phyloP scores from a whole-genome alignment of 1,284 basidiomycete species.

The Ceratobasidium sp. region DNA sequence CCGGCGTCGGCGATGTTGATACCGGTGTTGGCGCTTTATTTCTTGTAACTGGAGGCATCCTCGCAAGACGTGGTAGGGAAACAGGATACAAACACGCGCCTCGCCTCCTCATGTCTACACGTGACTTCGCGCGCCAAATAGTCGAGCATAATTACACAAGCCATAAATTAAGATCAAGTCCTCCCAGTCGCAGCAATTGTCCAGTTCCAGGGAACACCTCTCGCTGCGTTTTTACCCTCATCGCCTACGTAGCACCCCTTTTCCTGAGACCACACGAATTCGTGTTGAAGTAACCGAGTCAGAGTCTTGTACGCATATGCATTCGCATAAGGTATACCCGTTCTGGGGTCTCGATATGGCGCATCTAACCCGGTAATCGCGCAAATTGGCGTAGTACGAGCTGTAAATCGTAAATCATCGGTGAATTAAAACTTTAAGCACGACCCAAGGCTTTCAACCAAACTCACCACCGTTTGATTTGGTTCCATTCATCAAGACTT shows the following conservation, averaged over 20 bases:
- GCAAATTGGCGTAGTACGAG: slow-evolving; percentile 52
- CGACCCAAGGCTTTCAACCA: neutral
- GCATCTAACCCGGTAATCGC: slow-evolving; percentile 58
- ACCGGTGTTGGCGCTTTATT: slow-evolving; percentile 34
- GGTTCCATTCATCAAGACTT: slow-evolving; percentile 37
- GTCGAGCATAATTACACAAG: slow-evolving; percentile 2
- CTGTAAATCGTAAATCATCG: slow-evolving; percentile 30
- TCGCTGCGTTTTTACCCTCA: slow-evolving; percentile 49
- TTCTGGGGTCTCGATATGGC: slow-evolving; percentile 78
- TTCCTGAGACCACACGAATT: slow-evolving; percentile 68
- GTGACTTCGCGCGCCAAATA: slow-evolving; percentile 24
- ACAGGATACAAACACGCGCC: slow-evolving; percentile 19
- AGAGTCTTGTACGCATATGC: slow-evolving; percentile 73
- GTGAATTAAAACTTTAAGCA: neutral
- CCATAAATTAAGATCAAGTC: slow-evolving; percentile 16
- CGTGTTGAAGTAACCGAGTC: slow-evolving; percentile 69
- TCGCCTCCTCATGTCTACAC: slow-evolving; percentile 26
- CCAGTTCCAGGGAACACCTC: slow-evolving; percentile 49
- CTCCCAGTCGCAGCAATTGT: slow-evolving; percentile 13
- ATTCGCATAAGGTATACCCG: slow-evolving; percentile 81
- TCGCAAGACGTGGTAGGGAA: neutral
- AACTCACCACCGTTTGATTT: slow-evolving; percentile 50
- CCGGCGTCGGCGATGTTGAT: slow-evolving; percentile 1
- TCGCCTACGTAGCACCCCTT: slow-evolving; percentile 50
- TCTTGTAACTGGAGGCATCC: slow-evolving; percentile 35